Evolutionary conservation across 192 early-diverging fungal species (phyloP), one percentile per base, ranked within the genome.

Genomic region (Obelidium mucronatum): DNA sequence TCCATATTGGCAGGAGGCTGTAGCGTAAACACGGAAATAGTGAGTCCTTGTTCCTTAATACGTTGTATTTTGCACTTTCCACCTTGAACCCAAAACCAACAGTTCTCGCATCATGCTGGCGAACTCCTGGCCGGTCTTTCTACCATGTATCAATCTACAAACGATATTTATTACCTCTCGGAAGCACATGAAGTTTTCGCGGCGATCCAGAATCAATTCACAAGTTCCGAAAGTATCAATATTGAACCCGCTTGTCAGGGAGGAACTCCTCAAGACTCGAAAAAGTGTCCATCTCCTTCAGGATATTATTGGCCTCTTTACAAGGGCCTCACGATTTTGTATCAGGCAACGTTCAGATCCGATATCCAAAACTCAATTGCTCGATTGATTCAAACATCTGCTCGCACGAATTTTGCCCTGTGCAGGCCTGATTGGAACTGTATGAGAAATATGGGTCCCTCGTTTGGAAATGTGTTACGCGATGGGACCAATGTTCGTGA

Each of bases 401-500:
- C 68, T 1, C 13, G 15, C 22, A 59, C 37, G 11, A 60, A 54
- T 48, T 74, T 74, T 33, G 19, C n/a, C 22, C n/a, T 13, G 1
- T 74, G 72, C 34, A 26, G 44, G 5, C 40, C 56, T n/a, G 28
- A 63, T 3, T 74, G 72, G 72, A 58, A 62, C 22, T 74, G 72
- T 35, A 74, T 74, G 17, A 30, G 72, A 22, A 42, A 74, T 37
- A 28, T 74, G 15, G 30, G 44, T 3, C 40, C n/a, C 17, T 51
- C 52, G 11, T 56, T 54, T 6, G 53, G 53, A 31, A 70, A 26
- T 36, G 60, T 67, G 65, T 40, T 70, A 19, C 24, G 19, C 24
- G 58, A 77, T 40, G 76, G 76, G 0, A 70, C 67, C 5, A 77
- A 77, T 40, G 53, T 67, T 8, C 48, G 76, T 15, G 76, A 77